These are phyloP conservation scores for Aspergillus glaucus DNA, from an alignment of 2,329 filamentous ascomycete species.

Conservation along the genomic window DNA sequence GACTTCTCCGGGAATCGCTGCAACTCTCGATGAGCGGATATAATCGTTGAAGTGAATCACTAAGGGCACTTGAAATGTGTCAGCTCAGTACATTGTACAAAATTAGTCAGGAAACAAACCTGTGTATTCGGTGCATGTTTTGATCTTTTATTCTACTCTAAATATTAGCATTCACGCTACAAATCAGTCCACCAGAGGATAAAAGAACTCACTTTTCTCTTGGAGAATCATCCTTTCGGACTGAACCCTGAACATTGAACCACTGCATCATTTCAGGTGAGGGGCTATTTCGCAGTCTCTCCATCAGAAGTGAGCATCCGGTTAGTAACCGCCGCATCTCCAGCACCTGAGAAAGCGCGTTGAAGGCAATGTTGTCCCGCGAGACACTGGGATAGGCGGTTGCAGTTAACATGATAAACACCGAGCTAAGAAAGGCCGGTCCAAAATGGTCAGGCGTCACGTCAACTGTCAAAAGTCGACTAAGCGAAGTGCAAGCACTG, in stretches of 20 bases:
- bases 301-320: constrained; percentile 23
- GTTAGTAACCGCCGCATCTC: constrained; percentile 24
- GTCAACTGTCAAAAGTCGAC: constrained; percentile 24
- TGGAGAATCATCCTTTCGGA: neutral
- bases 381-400: constrained; percentile 26
- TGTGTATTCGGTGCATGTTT: neutral
- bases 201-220: neutral
- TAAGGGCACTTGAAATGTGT: constrained; percentile 13
- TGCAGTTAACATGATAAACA: constrained; percentile 35
- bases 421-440: constrained; percentile 36
- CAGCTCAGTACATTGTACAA: no score
- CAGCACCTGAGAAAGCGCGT: constrained; percentile 21
- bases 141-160: neutral
- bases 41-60: constrained; percentile 18
- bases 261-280: constrained; percentile 7
- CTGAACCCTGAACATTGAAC: constrained; percentile 14
- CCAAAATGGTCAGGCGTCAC: constrained; percentile 38
- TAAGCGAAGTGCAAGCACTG: constrained; percentile 27
- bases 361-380: constrained; percentile 14
- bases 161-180: neutral
- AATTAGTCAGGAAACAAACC: neutral
- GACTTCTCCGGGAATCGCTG: constrained; percentile 7
- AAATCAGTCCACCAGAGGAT: neutral
- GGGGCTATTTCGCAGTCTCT: neutral
- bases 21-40: constrained; percentile 11